These are phyloP conservation scores for Hypericum androsaemum DNA, from an alignment of 345 rosid genomes.

Conservation along the genomic window DNA sequence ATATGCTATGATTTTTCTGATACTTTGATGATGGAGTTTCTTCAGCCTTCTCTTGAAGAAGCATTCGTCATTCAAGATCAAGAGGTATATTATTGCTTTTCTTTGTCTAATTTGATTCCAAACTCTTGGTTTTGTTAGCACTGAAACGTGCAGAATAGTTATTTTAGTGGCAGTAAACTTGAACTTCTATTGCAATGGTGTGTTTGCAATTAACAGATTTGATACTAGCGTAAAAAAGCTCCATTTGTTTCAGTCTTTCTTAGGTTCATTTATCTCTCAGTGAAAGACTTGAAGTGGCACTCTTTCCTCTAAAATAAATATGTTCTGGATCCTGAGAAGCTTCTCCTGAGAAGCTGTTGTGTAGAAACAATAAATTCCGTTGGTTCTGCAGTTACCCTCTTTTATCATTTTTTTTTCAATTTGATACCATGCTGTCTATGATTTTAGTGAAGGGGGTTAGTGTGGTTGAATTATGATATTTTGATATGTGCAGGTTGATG, in stretches of 20 bases:
- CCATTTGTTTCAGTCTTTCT: too few relatives aligned
- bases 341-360: too few relatives aligned
- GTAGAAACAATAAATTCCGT: too few relatives aligned
- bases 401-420: not conserved
- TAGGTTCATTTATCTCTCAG: too few relatives aligned
- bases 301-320: too few relatives aligned
- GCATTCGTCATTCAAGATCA: constrained; percentile 97
- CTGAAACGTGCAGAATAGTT: not conserved
- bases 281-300: too few relatives aligned
- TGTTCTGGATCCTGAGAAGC: too few relatives aligned
- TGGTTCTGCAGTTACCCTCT: too few relatives aligned
- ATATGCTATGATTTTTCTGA: constrained; percentile 84
- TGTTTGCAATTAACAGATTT: too few relatives aligned
- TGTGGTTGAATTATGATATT: constrained; percentile 11
- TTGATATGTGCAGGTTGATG: constrained; percentile 59
- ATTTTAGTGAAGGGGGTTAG: not conserved
- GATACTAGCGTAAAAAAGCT: too few relatives aligned
- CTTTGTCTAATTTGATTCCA: not conserved
- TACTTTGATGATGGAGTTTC: constrained; percentile 96
- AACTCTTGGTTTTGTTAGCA: not conserved
- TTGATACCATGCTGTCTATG: not conserved
- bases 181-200: too few relatives aligned
- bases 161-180: too few relatives aligned
- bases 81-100: constrained; percentile 38
- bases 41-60: constrained; percentile 93